Conservation (phyloP, 768 basidiomycete genomes). For the Trametes gibbosa region DNA sequence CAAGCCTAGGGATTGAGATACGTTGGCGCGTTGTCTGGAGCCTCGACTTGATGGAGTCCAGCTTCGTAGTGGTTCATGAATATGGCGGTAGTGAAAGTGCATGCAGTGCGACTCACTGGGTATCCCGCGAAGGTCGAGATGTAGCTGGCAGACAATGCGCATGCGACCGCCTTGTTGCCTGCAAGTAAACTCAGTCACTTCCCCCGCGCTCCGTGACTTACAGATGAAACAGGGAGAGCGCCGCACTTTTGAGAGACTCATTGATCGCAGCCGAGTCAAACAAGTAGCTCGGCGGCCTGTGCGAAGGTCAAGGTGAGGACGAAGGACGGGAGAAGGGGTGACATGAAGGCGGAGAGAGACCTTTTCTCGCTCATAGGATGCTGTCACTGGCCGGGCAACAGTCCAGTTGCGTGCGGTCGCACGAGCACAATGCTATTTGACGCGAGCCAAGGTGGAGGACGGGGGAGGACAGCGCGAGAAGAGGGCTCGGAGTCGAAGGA, state of each 20-base stretch:
- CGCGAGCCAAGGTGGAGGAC: slow-evolving; percentile 15
- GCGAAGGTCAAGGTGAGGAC: slow-evolving; percentile 2
- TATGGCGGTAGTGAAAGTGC: neutral
- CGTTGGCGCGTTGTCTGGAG: slow-evolving; percentile 80
- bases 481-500: neutral
- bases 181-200: slow-evolving; percentile 10
- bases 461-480: neutral
- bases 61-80: slow-evolving; percentile 36
- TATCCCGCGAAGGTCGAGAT: slow-evolving; percentile 92
- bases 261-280: slow-evolving; percentile 61
- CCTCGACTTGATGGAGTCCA: slow-evolving; percentile 94
- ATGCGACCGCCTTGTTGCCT: slow-evolving; percentile 88
- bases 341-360: slow-evolving; percentile 29
- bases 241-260: slow-evolving; percentile 65
- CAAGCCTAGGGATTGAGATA: slow-evolving; percentile 70
- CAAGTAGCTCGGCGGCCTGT: slow-evolving; percentile 58
- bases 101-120: slow-evolving; percentile 46
- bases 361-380: slow-evolving; percentile 80
- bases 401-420: slow-evolving; percentile 74
- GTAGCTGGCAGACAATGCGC: slow-evolving; percentile 88
- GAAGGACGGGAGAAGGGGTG: neutral
- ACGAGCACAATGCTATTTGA: slow-evolving; percentile 36
- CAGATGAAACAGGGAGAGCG: neutral
- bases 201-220: neutral
- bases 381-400: slow-evolving; percentile 58